Evolutionary conservation across 345 rosid species (phyloP), one percentile per base, ranked within the genome.

Genomic region (Arabis alpina): DNA sequence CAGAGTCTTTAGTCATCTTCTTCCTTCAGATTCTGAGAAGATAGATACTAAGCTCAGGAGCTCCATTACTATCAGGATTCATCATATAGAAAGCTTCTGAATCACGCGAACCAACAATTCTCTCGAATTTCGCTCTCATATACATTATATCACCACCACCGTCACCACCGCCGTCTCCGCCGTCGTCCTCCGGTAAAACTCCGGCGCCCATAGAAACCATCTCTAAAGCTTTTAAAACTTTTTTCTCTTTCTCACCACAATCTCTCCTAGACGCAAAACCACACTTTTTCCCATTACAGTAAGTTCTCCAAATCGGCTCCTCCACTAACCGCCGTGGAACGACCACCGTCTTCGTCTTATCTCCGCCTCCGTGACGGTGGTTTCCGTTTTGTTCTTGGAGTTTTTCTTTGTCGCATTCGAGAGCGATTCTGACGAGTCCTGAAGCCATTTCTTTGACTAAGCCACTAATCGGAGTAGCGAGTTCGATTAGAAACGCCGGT

Each of bases 41-140:
- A 61, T 95, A 95, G 80, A 95, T 76, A 77, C 98, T 92, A 10
- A 92, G 97, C 77, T 95, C 99, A 57, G 98, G 93, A 77, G 99
- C 80, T 75, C 98, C 99, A 76, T 90, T 87, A 72, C 93, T 85
- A 52, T 95, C 99, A 53, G 99, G 99, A 82, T 95, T 95, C 97
- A 92, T 92, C 98, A 95, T 95, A 65, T 95, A 95, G 79, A 91
- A 95, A 57, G 99, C 99, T 57, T 95, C 97, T 0, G 98, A 95
- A 64, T 95, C 99, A 82, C 96, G 87, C 11, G 99, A 92, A 23
- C 99, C 99, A 14, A 95, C 91, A 61, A 95, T 86, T 54, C 97
- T 74, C 77, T 95, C 98, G 59, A 95, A 95, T 64, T 88, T 95
- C 28, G 98, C 99, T 28, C 98, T 92, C 98, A 88, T 89, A 71